Evolutionary conservation across 176 grass and related monocot genomes (phyloP), one percentile per base, ranked within the genome.

Genomic region (Puccinellia tenuiflora): DNA sequence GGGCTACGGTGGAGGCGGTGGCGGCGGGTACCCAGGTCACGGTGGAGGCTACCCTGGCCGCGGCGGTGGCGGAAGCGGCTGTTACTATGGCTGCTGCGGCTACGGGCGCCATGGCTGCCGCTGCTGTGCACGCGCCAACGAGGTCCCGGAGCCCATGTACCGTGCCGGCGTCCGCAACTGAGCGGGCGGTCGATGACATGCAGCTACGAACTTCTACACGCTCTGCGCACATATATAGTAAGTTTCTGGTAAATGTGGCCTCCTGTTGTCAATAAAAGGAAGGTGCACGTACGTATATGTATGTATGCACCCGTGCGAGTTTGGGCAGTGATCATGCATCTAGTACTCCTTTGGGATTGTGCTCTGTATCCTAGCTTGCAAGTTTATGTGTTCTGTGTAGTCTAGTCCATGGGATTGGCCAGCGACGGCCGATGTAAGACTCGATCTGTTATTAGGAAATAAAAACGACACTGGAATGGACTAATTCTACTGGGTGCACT

Each of bases 111-210:
- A 64, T 18, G 87, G 84, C 34, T 90, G 91, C 88, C 81, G 63
- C 5, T 93, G 91, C 88, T 93, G 91, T 78, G 64, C 83, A 37
- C 68, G 47, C 25, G 43, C 81, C 42, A 81, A 85, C 30, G 72
- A 93, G 82, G 30, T 90, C 31, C 91, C 88, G 22, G 88, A 93
- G 84, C 88, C 87, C 81, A 86, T 87, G 91, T 93, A 88, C 81
- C 87, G 80, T 76, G 51, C 45, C 35, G 76, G 81, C 18, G 38
- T 75, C 48, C 77, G 48, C 28, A 76, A 89, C 87, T 85, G 82
- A 88, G 28, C 18, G 12, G 11, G 2, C 18, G 3, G 51, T 21
- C 51, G 6, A 53, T 17, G 18, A 13, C 11, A 46, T 54, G 52
- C 20, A 54, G 52, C 20, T n/a, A 9, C 52, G 7, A 9, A 54